Conservation (phyloP, 495 filamentous ascomycete genomes). For the Penicillium paradoxum region DNA sequence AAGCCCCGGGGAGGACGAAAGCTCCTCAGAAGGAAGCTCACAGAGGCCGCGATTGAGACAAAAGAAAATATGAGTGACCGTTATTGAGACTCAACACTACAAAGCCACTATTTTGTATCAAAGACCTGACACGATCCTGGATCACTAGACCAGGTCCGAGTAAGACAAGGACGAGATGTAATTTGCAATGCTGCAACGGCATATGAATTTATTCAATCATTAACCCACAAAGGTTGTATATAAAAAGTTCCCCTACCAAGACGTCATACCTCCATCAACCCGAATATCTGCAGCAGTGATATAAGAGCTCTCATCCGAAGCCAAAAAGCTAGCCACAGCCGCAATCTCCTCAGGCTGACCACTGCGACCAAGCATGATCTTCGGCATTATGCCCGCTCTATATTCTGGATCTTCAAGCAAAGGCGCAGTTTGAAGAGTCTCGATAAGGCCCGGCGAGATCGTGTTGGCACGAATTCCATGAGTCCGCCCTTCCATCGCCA, state of each 20-base stretch:
- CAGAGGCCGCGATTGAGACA: too few relatives aligned
- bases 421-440: background rate
- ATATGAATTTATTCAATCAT: too few relatives aligned
- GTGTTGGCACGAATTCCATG: background rate
- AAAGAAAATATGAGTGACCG: too few relatives aligned
- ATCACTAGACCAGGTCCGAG: too few relatives aligned
- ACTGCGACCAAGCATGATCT: conserved; percentile 57
- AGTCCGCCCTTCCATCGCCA: background rate
- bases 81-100: too few relatives aligned
- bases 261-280: conserved; percentile 35
- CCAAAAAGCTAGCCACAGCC: conserved; percentile 84
- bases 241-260: background rate
- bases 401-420: background rate
- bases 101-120: too few relatives aligned
- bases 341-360: conserved; percentile 95
- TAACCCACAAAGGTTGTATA: background rate
- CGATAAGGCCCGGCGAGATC: background rate
- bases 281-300: conserved; percentile 85
- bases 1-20: too few relatives aligned
- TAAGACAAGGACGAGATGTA: too few relatives aligned
- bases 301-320: conserved; percentile 85
- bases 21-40: too few relatives aligned
- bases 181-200: too few relatives aligned
- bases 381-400: background rate
- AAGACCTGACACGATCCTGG: too few relatives aligned